A percentile compares a stretch with the other conserved stretches of the same genome.
Evolutionary conservation across 2,329 filamentous ascomycete genomes (phyloP).

Genomic region (Phialemonium atrogriseum): DNA sequence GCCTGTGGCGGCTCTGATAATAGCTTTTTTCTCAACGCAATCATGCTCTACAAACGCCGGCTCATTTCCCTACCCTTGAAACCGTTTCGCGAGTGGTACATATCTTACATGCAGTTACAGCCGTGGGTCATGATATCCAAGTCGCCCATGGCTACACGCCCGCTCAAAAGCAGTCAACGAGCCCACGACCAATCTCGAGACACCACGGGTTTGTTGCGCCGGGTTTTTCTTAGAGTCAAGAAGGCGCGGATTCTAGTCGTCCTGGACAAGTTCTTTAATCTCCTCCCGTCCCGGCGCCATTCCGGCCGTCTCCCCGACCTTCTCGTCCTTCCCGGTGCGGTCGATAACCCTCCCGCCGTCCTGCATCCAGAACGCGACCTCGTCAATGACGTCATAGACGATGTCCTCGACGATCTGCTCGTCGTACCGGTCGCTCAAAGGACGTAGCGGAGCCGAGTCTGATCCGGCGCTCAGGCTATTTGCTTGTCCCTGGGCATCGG

Average conservation of each 20-base stretch:
- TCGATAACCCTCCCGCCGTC: slow-evolving; percentile 49
- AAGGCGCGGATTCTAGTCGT: slow-evolving; percentile 40
- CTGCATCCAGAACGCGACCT: slow-evolving; percentile 82
- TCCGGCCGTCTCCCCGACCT: slow-evolving; percentile 26
- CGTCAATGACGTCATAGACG: slow-evolving; percentile 87
- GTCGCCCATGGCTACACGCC: too few relatives aligned
- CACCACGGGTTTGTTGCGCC: slow-evolving; percentile 1
- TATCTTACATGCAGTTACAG: too few relatives aligned
- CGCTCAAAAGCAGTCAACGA: too few relatives aligned
- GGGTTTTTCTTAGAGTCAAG: slow-evolving; percentile 1
- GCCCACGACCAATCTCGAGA: too few relatives aligned
- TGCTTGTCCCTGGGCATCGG: neutral
- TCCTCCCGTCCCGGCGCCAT: slow-evolving; percentile 41
- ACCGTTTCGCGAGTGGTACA: too few relatives aligned
- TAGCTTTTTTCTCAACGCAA: too few relatives aligned
- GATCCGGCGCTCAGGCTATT: slow-evolving; percentile 1
- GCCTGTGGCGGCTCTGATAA: too few relatives aligned
- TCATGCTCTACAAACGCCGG: too few relatives aligned
- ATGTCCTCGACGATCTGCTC: slow-evolving; percentile 95
- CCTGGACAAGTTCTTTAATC: slow-evolving; percentile 59
- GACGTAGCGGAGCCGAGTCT: slow-evolving; percentile 29
- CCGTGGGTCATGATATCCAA: too few relatives aligned
- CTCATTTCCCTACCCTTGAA: too few relatives aligned
- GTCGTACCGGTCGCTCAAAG: slow-evolving; percentile 71
- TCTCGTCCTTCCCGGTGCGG: slow-evolving; percentile 33